Evolutionary conservation across 2,329 filamentous ascomycete species (phyloP).

Genomic region (Hymenoscyphus albidus): DNA sequence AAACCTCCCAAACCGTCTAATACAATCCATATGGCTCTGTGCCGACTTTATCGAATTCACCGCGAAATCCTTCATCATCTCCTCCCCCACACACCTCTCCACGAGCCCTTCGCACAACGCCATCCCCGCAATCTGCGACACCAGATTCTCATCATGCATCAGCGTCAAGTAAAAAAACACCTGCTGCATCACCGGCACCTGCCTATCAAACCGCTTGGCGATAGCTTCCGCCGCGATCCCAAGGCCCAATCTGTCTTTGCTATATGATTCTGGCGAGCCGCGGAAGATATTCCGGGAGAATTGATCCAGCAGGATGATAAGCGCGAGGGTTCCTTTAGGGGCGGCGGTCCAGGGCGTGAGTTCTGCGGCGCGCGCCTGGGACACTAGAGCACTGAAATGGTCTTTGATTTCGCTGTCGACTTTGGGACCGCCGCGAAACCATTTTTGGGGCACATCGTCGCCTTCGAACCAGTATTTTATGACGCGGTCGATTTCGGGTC

Average conservation of each 20-base stretch:
- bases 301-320: conserved; percentile 39
- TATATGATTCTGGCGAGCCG: conserved; percentile 32
- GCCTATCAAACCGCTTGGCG: conserved; percentile 31
- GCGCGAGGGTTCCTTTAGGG: conserved; percentile 33
- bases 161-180: conserved; percentile 38
- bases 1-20: conserved; percentile 26
- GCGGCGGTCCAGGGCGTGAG: conserved; percentile 18
- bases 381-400: conserved; percentile 16
- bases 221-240: conserved; percentile 30
- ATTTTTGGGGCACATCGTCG: conserved; percentile 15
- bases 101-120: conserved; percentile 26
- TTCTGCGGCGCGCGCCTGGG: conserved; percentile 17
- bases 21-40: conserved; percentile 17
- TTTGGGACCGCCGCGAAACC: conserved; percentile 17
- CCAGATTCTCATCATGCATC: conserved; percentile 36
- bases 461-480: conserved; percentile 22
- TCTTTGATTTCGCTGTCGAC: conserved; percentile 21
- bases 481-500: conserved; percentile 20
- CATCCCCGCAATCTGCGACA: conserved; percentile 32
- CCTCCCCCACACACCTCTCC: conserved; percentile 17
- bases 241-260: conserved; percentile 33
- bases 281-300: conserved; percentile 39
- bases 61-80: conserved; percentile 14
- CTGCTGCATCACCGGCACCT: conserved; percentile 22
- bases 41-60: conserved; percentile 10